A percentile compares a stretch with the other conserved stretches of the same genome.
These are phyloP conservation scores for Lichtheimia hyalospora DNA, from an alignment of 371 early-diverging fungal genomes.

Conservation along the genomic window DNA sequence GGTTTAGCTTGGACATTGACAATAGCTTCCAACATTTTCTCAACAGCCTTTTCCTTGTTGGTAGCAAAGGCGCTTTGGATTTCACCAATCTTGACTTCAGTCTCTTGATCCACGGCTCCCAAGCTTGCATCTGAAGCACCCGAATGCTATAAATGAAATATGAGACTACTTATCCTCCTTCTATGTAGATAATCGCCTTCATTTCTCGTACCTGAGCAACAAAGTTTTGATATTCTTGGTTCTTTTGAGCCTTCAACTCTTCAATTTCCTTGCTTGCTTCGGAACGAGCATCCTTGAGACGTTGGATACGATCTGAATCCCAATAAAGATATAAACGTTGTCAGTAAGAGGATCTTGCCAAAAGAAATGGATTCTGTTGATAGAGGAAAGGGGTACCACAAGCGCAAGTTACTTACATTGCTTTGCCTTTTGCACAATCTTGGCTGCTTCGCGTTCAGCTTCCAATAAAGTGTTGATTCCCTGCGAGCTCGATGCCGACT, in stretches of 20 bases:
- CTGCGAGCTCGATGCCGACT: constrained; percentile 76
- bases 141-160: constrained; percentile 56
- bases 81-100: constrained; percentile 73
- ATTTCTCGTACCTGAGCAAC: constrained; percentile 81
- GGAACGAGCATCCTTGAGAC: constrained; percentile 91
- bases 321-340: too few relatives aligned
- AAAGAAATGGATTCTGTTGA: too few relatives aligned
- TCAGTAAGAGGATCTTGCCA: too few relatives aligned
- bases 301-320: constrained; percentile 85
- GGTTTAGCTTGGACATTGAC: constrained; percentile 73
- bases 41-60: constrained; percentile 73
- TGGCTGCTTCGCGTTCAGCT: constrained; percentile 83
- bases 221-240: constrained; percentile 77
- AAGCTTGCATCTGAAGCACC: constrained; percentile 74
- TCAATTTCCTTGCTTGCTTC: constrained; percentile 95
- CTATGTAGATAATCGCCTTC: too few relatives aligned
- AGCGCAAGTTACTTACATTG: constrained; percentile 65
- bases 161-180: too few relatives aligned
- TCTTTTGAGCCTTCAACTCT: constrained; percentile 81
- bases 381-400: too few relatives aligned
- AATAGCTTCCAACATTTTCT: constrained; percentile 71
- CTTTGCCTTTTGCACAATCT: constrained; percentile 91
- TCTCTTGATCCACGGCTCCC: constrained; percentile 74
- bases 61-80: constrained; percentile 63
- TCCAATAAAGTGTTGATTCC: constrained; percentile 85